Base-by-base conservation (phyloP, 805 yeast genomes). In the Debaryomyces castellii region DNA sequence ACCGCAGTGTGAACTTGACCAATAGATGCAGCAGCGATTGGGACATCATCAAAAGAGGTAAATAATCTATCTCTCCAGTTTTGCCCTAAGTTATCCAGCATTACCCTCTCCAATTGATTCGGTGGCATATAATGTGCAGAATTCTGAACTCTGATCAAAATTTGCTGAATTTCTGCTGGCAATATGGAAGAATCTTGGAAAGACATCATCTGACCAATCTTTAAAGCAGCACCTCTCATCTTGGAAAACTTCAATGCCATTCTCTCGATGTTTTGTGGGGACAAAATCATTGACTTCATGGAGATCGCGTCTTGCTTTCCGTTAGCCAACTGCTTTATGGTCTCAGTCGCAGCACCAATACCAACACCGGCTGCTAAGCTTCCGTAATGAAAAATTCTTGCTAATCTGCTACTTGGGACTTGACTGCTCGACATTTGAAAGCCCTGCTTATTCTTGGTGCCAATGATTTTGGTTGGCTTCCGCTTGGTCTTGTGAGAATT, bases 161-260 rank as follows among this genome's bases (percentile, higher is more conserved):
- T 82, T 54, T 83, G 80, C 57, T 89, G 95, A 47, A 94, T 79
- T 57, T 91, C 97, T 35, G 77, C 75, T 1, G 99, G 98, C 35
- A 92, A 68, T 27, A 92, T 81, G 24, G 87, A 77, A 49, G 85
- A 82, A 63, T 92, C 98, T 66, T 94, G 99, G 64, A 94, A 92
- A 2, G 97, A 89, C 65, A 94, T 71, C 86, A 94, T 81, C 67
- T 94, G 99, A n/a, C 99, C 99, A 45, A 94, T 79, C 60, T 94
- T 94, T 60, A 94, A 74, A 2, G 99, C 99, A 2, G 98, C 99
- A n/a, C 99, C 99, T 60, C 99, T 79, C 99, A 94, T 94, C 59
- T 88, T 83, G 42, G 94, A 81, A 55, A 94, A 82, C 63, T 89
- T 90, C 55, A 81, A 82, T 10, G 96, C 96, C 73, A 94, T 81